phyloP scores from a whole-genome alignment of 106 monocot species.

The Allium fistulosum region DNA sequence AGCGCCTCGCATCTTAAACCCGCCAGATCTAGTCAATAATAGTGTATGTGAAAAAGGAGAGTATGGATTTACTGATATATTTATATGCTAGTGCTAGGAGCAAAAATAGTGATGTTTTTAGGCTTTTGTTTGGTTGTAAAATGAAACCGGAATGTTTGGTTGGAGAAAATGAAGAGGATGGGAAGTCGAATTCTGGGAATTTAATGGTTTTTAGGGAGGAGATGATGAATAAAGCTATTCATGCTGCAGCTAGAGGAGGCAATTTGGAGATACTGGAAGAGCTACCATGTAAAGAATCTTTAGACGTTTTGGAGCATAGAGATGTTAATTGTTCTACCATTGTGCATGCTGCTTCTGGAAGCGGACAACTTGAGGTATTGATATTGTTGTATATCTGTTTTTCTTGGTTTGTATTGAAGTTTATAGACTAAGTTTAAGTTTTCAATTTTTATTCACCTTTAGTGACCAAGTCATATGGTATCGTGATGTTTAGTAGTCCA shows the following conservation, averaged over 20 bases:
- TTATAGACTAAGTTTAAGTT: background rate
- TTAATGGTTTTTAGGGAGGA: slow-evolving; percentile 39
- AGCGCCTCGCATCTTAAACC: too few relatives aligned
- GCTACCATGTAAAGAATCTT: slow-evolving; percentile 20
- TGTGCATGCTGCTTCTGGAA: slow-evolving; percentile 69
- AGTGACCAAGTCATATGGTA: background rate
- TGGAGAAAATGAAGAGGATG: background rate
- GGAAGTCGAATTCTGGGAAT: slow-evolving; percentile 1
- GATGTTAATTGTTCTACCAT: slow-evolving; percentile 68
- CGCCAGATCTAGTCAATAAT: too few relatives aligned
- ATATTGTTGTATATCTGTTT: background rate
- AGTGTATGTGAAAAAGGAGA: slow-evolving; percentile 58
- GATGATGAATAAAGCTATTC: slow-evolving; percentile 62
- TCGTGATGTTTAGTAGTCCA: too few relatives aligned
- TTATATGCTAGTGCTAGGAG: slow-evolving; percentile 82
- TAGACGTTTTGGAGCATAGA: slow-evolving; percentile 46
- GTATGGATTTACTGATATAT: slow-evolving; percentile 78
- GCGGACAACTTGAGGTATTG: slow-evolving; percentile 81
- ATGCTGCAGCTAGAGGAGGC: slow-evolving; percentile 81
- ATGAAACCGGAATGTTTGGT: slow-evolving; percentile 18
- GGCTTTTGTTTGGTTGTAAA: slow-evolving; percentile 36
- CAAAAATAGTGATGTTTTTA: slow-evolving; percentile 44
- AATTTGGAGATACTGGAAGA: slow-evolving; percentile 61
- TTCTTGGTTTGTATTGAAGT: background rate
- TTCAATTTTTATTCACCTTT: background rate